Evolutionary conservation across 306 rosid genomes (phyloP).

Genomic region (Argentina anserina): DNA sequence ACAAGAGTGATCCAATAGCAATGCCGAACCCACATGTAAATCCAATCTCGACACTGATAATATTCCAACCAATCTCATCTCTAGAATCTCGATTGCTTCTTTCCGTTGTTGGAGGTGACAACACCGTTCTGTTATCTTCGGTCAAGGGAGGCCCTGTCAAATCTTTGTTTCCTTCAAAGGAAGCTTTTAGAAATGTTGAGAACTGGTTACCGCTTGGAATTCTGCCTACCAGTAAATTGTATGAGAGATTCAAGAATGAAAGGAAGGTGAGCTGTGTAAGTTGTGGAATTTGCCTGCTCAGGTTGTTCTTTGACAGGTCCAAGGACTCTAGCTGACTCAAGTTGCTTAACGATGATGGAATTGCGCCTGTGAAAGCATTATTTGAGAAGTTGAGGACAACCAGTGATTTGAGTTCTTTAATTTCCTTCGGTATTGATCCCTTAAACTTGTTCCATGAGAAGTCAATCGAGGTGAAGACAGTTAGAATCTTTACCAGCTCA

Average conservation of each 20-base stretch:
- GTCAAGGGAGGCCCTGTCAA: slow-evolving; percentile 31
- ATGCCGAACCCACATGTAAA: not conserved
- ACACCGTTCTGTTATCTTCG: not conserved
- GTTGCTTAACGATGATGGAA: slow-evolving; percentile 23
- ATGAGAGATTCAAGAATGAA: slow-evolving; percentile 16
- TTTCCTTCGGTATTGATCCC: slow-evolving; percentile 21
- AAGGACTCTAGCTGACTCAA: slow-evolving; percentile 28
- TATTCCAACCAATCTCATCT: not conserved
- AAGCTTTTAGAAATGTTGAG: not conserved
- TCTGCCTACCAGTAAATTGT: slow-evolving; percentile 19
- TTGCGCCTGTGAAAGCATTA: slow-evolving; percentile 20
- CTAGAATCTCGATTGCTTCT: not conserved
- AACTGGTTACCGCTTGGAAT: slow-evolving; percentile 14
- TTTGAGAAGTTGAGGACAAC: slow-evolving; percentile 29
- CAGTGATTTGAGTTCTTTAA: slow-evolving; percentile 16
- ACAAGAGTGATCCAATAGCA: not conserved
- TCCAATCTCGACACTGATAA: not conserved
- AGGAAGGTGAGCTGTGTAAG: slow-evolving; percentile 26
- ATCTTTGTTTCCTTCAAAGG: slow-evolving; percentile 16
- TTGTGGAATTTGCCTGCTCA: slow-evolving; percentile 21
- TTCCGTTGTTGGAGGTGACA: not conserved
- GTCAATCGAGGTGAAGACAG: slow-evolving; percentile 33
- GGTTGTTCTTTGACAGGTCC: slow-evolving; percentile 28
- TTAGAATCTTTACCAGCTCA: slow-evolving; percentile 23
- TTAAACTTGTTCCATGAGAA: slow-evolving; percentile 13